Evolutionary conservation across 148 eudicot species (phyloP).

Genomic region (Camellia sinensis): DNA sequence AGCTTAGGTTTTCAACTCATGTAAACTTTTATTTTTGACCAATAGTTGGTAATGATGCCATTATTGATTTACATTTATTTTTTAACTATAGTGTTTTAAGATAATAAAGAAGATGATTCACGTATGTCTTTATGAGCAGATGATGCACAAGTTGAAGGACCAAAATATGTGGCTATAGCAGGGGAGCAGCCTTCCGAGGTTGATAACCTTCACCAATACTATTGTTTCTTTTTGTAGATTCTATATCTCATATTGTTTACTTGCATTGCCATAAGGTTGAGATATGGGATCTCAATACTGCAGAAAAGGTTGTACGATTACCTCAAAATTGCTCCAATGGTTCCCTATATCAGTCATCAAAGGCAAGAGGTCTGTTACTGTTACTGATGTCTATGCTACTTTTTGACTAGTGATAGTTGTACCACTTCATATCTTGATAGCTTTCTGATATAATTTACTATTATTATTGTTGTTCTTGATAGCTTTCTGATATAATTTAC

Average conservation of each 20-base stretch:
- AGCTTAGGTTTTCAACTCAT: neutral
- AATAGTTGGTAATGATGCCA: neutral
- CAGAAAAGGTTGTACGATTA: constrained; percentile 51
- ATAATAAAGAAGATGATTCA: neutral
- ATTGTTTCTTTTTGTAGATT: neutral
- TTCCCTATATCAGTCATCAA: constrained; percentile 29
- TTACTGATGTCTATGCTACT: neutral
- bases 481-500: neutral
- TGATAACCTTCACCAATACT: constrained; percentile 8
- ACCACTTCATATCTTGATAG: neutral
- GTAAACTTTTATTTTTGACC: neutral
- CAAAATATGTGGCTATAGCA: constrained; percentile 59
- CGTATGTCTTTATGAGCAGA: constrained; percentile 27
- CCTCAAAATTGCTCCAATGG: constrained; percentile 39
- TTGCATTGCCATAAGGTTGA: constrained; percentile 55
- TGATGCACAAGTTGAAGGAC: constrained; percentile 37
- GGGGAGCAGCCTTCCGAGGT: constrained; percentile 82
- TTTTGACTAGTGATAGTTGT: constrained; percentile 13
- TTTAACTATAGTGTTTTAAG: neutral
- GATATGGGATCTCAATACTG: constrained; percentile 86
- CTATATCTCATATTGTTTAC: constrained; percentile 20
- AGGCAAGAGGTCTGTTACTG: constrained; percentile 47
- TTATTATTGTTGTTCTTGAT: neutral
- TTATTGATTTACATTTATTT: neutral
- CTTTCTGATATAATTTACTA: neutral